A percentile compares a stretch with the other conserved stretches of the same genome.
These are phyloP conservation scores for Lodderomyces elongisporus DNA, from an alignment of 1,139 yeast species.

Conservation along the genomic window DNA sequence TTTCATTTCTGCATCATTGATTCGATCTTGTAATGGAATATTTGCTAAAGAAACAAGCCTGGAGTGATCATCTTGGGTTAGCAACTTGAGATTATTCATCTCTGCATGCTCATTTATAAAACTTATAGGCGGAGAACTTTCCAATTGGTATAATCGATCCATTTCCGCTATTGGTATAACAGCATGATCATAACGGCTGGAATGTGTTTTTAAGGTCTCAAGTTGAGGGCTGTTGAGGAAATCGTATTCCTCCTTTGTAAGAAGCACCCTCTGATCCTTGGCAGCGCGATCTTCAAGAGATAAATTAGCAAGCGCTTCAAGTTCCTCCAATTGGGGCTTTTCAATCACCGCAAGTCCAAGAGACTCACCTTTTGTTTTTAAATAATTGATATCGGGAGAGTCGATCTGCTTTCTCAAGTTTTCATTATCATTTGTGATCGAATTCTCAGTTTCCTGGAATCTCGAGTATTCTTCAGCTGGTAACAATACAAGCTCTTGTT, in stretches of 20 bases:
- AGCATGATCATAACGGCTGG: slow-evolving; percentile 13
- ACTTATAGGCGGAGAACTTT: slow-evolving; percentile 1
- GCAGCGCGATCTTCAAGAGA: slow-evolving; percentile 14
- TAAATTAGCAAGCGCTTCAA: slow-evolving; percentile 11
- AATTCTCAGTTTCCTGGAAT: background rate
- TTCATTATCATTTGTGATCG: slow-evolving; percentile 15
- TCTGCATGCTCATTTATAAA: slow-evolving; percentile 1
- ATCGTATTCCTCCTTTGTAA: background rate
- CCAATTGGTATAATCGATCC: background rate
- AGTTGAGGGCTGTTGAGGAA: background rate
- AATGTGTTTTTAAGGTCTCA: background rate
- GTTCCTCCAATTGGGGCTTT: slow-evolving; percentile 8
- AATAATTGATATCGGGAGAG: slow-evolving; percentile 26
- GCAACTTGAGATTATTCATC: background rate
- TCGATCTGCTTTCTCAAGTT: slow-evolving; percentile 11
- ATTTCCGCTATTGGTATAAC: slow-evolving; percentile 17
- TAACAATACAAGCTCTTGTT: slow-evolving; percentile 10
- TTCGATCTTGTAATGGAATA: slow-evolving; percentile 21
- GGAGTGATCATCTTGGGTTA: slow-evolving; percentile 19
- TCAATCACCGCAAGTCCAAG: slow-evolving; percentile 13
- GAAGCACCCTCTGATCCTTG: background rate
- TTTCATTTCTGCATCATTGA: slow-evolving; percentile 21
- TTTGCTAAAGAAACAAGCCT: slow-evolving; percentile 15
- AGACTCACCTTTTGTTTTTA: slow-evolving; percentile 17
- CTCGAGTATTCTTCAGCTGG: slow-evolving; percentile 9